A percentile compares a stretch with the other conserved stretches of the same genome.
These are phyloP conservation scores for Amphicarpaea edgeworthii DNA, from an alignment of 306 rosid species.

Conservation along the genomic window DNA sequence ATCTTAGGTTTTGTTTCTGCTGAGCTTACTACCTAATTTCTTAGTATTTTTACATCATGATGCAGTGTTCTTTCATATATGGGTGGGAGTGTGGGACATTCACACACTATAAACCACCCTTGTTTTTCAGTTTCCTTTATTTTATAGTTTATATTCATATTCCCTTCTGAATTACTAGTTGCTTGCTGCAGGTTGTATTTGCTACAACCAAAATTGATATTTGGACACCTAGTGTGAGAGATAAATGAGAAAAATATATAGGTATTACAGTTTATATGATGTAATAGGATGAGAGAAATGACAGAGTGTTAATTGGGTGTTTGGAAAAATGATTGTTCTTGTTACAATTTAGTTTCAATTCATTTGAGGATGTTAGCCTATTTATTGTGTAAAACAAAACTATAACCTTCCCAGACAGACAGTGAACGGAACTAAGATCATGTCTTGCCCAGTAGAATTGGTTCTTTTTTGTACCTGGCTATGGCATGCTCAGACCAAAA, in stretches of 20 bases:
- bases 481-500: not conserved
- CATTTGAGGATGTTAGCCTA: conserved; percentile 17
- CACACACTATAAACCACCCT: not conserved
- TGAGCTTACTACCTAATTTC: not conserved
- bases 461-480: conserved; percentile 21
- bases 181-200: not conserved
- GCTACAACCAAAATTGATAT: not conserved
- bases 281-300: too few species aligned
- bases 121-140: not conserved
- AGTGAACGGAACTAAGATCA: conserved; percentile 20
- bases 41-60: not conserved
- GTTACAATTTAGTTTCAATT: conserved; percentile 13
- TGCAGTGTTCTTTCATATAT: not conserved
- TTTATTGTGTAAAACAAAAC: conserved; percentile 5
- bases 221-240: too few species aligned
- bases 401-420: not conserved
- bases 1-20: not conserved
- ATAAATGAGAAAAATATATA: too few species aligned
- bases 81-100: not conserved
- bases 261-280: too few species aligned
- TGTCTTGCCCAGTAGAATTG: not conserved
- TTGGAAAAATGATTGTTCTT: not conserved
- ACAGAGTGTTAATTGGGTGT: too few species aligned
- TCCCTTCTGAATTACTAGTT: conserved; percentile 6
- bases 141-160: not conserved